Percentiles rank a stretch among this genome's conserved stretches.
Conservation (phyloP, 306 rosid genomes). For the Fragaria iinumae region DNA sequence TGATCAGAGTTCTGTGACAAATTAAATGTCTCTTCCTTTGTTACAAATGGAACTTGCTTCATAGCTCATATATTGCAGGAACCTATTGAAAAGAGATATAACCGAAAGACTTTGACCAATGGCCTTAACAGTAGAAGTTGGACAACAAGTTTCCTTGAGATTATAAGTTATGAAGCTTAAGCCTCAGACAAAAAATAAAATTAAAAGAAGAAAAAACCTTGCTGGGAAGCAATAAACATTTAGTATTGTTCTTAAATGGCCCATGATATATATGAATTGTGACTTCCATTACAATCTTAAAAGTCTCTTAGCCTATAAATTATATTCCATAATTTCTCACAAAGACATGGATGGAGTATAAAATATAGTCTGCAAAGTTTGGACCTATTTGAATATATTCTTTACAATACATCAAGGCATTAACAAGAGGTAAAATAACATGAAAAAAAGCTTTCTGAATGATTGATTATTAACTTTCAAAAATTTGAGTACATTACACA, state of each 20-base stretch:
- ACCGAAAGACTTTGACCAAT: not conserved
- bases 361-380: not conserved
- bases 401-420: not conserved
- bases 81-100: not conserved
- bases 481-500: not conserved
- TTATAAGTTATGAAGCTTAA: not conserved
- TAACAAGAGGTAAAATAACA: not conserved
- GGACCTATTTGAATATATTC: not conserved
- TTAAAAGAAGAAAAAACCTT: no score
- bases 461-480: not conserved
- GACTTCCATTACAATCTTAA: not conserved
- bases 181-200: no score
- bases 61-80: not conserved
- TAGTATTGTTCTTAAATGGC: not conserved
- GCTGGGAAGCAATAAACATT: not conserved
- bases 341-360: not conserved
- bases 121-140: not conserved
- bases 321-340: not conserved
- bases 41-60: not conserved
- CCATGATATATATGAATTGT: not conserved
- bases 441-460: not conserved
- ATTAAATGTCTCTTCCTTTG: not conserved
- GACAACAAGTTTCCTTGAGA: not conserved
- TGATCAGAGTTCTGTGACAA: not conserved
- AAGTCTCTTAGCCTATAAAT: not conserved